Conservation (phyloP, 257 asterid species). For the Nicotiana obtusifolia region DNA sequence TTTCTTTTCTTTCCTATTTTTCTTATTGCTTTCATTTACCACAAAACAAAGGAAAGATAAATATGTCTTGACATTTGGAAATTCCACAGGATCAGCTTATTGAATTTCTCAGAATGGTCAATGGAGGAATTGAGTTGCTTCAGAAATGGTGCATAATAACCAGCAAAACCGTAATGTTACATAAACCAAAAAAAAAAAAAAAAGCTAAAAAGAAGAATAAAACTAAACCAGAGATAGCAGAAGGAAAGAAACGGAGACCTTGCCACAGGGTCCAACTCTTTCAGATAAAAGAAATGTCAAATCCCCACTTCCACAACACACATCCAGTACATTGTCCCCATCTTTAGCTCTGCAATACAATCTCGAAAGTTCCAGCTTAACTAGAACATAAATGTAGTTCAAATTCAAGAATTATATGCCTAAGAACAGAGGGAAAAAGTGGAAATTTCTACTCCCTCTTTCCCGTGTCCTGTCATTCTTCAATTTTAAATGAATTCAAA, state of each 20-base stretch:
- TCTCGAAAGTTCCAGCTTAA: not conserved
- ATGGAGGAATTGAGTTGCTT: not conserved
- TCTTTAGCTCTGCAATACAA: conserved; percentile 55
- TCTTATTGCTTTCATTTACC: not conserved
- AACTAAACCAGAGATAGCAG: not conserved
- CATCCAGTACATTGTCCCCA: conserved; percentile 68
- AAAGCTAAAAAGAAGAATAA: not conserved
- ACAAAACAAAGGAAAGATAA: not conserved
- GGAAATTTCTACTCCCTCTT: not conserved
- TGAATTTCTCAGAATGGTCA: not conserved
- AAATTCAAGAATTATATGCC: not conserved
- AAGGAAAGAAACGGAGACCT: conserved; percentile 35
- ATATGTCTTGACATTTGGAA: not conserved
- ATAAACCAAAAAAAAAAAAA: not conserved
- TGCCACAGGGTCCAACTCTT: conserved; percentile 66
- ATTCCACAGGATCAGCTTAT: conserved; percentile 1
- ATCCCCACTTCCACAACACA: conserved; percentile 96
- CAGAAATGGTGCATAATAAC: not conserved
- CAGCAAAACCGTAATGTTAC: not conserved
- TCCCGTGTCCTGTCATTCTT: no score
- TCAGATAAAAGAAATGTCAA: conserved; percentile 73
- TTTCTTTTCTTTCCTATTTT: conserved; percentile 1
- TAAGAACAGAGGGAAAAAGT: not conserved
- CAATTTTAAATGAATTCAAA: no score
- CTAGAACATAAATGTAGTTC: not conserved